Evolutionary conservation across 1,139 yeast genomes (phyloP).

Genomic region (Debaryomycetaceae sp.): DNA sequence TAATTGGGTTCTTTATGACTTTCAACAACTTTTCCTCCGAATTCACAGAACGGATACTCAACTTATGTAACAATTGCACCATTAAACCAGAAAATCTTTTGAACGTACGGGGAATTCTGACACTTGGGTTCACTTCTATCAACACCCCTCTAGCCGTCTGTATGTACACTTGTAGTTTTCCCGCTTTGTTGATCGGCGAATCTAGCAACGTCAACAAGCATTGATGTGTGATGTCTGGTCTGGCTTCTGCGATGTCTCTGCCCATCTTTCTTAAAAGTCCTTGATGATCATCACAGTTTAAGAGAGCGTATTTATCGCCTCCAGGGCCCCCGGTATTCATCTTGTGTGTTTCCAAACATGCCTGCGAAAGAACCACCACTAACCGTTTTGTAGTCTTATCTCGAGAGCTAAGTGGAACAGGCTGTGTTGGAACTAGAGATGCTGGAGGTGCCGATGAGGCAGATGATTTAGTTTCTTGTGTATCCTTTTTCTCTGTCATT

Average conservation of each 20-base stretch:
- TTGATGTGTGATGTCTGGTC: constrained; percentile 97
- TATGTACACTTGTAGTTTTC: constrained; percentile 91
- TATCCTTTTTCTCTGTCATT: constrained; percentile 24
- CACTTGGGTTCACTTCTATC: constrained; percentile 93
- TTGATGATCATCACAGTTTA: constrained; percentile 98
- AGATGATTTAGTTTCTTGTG: constrained; percentile 28
- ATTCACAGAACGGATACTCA: constrained; percentile 90
- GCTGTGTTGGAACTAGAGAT: constrained; percentile 80
- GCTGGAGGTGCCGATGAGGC: constrained; percentile 46
- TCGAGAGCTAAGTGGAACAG: constrained; percentile 72
- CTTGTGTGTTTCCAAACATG: constrained; percentile 92
- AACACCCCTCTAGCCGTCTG: constrained; percentile 94
- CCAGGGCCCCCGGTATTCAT: constrained; percentile 73
- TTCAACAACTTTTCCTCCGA: constrained; percentile 90
- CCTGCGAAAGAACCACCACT: constrained; percentile 90
- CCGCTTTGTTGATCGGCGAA: constrained; percentile 96
- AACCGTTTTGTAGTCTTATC: constrained; percentile 83
- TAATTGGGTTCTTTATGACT: constrained; percentile 94
- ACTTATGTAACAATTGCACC: constrained; percentile 92
- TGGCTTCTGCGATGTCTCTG: constrained; percentile 93
- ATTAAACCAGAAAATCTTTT: constrained; percentile 95
- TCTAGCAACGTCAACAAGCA: constrained; percentile 90
- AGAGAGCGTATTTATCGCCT: constrained; percentile 87
- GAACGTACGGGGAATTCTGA: constrained; percentile 96
- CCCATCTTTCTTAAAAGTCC: constrained; percentile 94